Base-by-base conservation (phyloP, 345 rosid species). In the Cochlearia excelsa region DNA sequence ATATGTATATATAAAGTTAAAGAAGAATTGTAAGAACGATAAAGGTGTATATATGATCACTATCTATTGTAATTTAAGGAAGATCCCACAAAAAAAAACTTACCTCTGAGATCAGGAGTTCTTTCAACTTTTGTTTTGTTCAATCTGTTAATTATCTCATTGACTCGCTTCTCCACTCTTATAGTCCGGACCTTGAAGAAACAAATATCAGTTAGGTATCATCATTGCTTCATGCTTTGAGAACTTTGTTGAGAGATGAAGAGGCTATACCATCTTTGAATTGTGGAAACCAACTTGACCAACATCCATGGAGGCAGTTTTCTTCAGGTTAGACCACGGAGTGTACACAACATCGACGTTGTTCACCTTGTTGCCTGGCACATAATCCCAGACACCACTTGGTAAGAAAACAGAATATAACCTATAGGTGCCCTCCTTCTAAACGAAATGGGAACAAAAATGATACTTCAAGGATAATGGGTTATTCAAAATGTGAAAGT, bases 211-310 rank as follows among this genome's bases (percentile, higher is more conserved):
- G 39, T 55, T 31, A 66, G 54, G 53, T 37, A 30, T 16, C 51
- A 63, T 29, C 23, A 63, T 34, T 30, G 30, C 29, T 57, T 38
- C 50, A 6, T 46, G 46, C 1, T 43, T 58, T 7, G 54, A 26
- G 33, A 64, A 57, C 42, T 63, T 39, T 51, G 16, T 51, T 3
- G 30, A 40, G 59, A 50, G 27, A 40, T 11, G 40, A 53, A 45
- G 44, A 47, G 57, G 35, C 78, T 80, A 16, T 71, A 84, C 99
- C 94, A 81, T 84, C 82, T 84, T 93, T 0, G 95, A 37, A 73
- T 81, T 85, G 78, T 87, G 80, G 78, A 93, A 93, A 63, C 97
- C 95, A 64, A 93, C 95, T 87, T 93, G 99, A 35, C 99, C 99
- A 61, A 89, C 97, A 74, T 93, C 97, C 99, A 93, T 93, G 54